Evolutionary conservation across 169 alveolate genomes (phyloP), one percentile per base, ranked within the genome.

Genomic region (Plasmodium vivax): DNA sequence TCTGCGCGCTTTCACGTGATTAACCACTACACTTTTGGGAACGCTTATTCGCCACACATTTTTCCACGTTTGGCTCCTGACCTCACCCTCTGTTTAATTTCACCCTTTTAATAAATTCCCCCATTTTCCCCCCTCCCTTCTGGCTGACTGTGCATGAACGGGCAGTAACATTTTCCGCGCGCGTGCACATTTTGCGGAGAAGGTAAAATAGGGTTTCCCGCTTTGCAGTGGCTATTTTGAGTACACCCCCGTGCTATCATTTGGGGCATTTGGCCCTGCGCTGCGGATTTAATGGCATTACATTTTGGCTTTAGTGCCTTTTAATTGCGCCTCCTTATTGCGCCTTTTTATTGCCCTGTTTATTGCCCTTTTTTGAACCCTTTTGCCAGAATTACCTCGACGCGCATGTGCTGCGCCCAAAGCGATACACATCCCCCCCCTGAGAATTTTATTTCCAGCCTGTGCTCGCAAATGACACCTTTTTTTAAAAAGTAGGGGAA

Each of bases 81-180:
- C 75, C 72, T 68, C 34, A 68, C 30, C 45, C 43, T 84, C 6
- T 84, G 41, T 4, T 84, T 56, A 38, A 27, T 84, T 68, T 45
- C 32, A 45, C 56, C 77, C 75, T 72, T 84, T 34, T 16, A 16
- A 38, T 43, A 38, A 32, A 23, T 32, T 83, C 58, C 27, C 73
- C 27, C 19, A 41, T 84, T 85, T 85, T 51, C 72, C 23, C 36
- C 68, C 62, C 72, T 30, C 56, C 47, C 30, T 90, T 80, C 80
- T 43, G 71, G 72, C 10, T 71, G 51, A 41, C 73, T 58, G 94
- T 90, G 94, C 94, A 90, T 90, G 82, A 80, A 90, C 45, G 93
- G 81, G 84, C 83, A 71, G 41, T n/a, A 45, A 71, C 79, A 71
- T 32, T 62, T 62, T 87, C 38, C 16, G 23, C 84, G 77, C 47